A percentile compares a stretch with the other conserved stretches of the same genome.
Evolutionary conservation across 129 eudicot genomes (phyloP).

Genomic region (Arctium minus): DNA sequence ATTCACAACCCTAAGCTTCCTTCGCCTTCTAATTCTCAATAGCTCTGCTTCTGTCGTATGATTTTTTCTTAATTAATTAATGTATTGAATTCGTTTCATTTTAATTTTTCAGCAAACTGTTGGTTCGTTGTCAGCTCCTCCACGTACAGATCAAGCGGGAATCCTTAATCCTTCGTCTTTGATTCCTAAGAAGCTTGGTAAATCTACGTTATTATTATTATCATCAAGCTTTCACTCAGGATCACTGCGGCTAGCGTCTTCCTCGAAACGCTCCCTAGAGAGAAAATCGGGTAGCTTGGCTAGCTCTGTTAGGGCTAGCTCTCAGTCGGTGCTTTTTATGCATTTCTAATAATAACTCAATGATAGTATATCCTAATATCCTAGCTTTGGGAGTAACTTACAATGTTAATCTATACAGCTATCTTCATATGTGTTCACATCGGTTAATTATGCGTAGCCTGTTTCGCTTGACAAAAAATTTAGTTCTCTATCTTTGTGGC

Average conservation of each 20-base stretch:
- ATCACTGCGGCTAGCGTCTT: slow-evolving; percentile 39
- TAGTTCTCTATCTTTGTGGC: not conserved
- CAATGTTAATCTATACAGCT: too few relatives aligned
- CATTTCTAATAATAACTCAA: not conserved
- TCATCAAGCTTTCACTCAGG: slow-evolving; percentile 40
- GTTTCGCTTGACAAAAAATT: too few relatives aligned
- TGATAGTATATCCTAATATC: too few relatives aligned
- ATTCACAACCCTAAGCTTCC: not conserved
- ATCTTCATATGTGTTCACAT: not conserved
- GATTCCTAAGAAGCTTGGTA: slow-evolving; percentile 15
- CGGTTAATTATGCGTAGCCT: not conserved
- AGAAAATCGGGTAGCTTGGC: slow-evolving; percentile 31
- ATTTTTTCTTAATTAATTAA: too few relatives aligned
- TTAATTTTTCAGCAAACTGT: slow-evolving; percentile 54
- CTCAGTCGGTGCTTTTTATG: slow-evolving; percentile 34
- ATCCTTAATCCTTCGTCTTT: slow-evolving; percentile 4
- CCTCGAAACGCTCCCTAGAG: slow-evolving; percentile 16
- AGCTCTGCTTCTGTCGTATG: not conserved
- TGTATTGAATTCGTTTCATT: not conserved
- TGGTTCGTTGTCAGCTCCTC: slow-evolving; percentile 41
- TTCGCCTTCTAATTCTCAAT: not conserved
- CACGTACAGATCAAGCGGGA: slow-evolving; percentile 20
- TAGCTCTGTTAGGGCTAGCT: slow-evolving; percentile 43
- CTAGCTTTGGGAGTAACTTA: too few relatives aligned
- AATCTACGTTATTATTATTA: slow-evolving; percentile 12